phyloP scores from a whole-genome alignment of 257 asterid genomes.

The Jaltomata sinuosa region DNA sequence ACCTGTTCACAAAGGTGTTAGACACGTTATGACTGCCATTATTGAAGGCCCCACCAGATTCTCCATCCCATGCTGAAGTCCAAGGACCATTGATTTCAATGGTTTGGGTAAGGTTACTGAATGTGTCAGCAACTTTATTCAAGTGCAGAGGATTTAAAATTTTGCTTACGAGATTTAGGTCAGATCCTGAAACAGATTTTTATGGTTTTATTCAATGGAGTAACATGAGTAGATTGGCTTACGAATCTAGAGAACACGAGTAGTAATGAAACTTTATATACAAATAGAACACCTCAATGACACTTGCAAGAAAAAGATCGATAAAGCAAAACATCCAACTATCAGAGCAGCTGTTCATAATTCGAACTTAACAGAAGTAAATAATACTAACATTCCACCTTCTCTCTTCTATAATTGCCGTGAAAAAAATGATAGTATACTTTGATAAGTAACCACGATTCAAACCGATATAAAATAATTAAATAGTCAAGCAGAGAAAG shows the following conservation, averaged over 20 bases:
- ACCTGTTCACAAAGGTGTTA: constrained; percentile 68
- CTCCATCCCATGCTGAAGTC: constrained; percentile 89
- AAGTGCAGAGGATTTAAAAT: constrained; percentile 57
- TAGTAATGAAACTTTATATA: neutral
- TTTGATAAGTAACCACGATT: no score
- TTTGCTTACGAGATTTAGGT: constrained; percentile 40
- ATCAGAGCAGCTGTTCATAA: neutral
- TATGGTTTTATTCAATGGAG: neutral
- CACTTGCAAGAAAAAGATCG: neutral
- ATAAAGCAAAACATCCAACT: neutral
- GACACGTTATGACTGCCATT: constrained; percentile 64
- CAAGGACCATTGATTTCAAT: constrained; percentile 57
- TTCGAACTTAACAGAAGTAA: neutral
- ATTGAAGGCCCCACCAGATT: constrained; percentile 85
- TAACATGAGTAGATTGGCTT: neutral
- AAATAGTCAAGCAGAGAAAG: no score
- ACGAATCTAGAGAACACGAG: neutral
- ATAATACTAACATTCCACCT: neutral
- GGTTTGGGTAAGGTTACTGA: constrained; percentile 38
- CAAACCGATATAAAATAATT: no score
- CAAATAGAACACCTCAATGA: neutral
- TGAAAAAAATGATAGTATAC: no score
- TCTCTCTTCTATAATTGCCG: no score
- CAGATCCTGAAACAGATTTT: constrained; percentile 25
- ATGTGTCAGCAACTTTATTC: constrained; percentile 32